Percentiles rank a stretch among this genome's conserved stretches.
phyloP scores from a whole-genome alignment of 2,329 filamentous ascomycete species.

The Venturiaceae sp. region DNA sequence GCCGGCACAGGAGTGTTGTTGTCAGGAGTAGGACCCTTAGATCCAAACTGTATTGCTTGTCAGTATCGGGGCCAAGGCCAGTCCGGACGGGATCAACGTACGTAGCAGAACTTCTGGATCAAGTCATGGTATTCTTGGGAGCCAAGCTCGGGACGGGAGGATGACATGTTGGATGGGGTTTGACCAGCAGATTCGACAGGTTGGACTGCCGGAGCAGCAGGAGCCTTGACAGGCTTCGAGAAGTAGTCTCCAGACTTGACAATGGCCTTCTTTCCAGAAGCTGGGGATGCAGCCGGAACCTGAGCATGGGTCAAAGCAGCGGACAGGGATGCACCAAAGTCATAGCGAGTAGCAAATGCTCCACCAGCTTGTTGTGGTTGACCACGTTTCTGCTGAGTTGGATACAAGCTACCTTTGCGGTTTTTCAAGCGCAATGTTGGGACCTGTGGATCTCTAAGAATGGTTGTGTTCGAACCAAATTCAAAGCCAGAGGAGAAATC shows the following conservation, averaged over 20 bases:
- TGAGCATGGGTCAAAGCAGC: slow-evolving; percentile 72
- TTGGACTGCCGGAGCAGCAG: slow-evolving; percentile 24
- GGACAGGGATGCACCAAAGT: slow-evolving; percentile 85
- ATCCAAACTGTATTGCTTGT: slow-evolving; percentile 6
- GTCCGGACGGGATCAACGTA: slow-evolving; percentile 52
- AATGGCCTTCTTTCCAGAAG: slow-evolving; percentile 39
- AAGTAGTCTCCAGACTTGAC: slow-evolving; percentile 11
- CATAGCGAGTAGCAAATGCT: slow-evolving; percentile 86
- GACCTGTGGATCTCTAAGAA: slow-evolving; percentile 49
- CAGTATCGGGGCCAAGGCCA: neutral
- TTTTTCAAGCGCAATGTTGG: slow-evolving; percentile 60
- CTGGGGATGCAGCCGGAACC: slow-evolving; percentile 25
- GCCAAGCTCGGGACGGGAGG: slow-evolving; percentile 59
- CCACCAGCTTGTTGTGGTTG: slow-evolving; percentile 31
- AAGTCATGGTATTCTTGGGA: slow-evolving; percentile 93
- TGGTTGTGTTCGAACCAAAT: slow-evolving; percentile 25
- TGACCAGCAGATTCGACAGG: slow-evolving; percentile 24
- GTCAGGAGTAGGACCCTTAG: slow-evolving; percentile 1
- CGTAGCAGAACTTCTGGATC: slow-evolving; percentile 99
- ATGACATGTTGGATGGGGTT: slow-evolving; percentile 45
- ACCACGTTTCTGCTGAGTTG: slow-evolving; percentile 26
- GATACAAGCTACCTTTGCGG: slow-evolving; percentile 44
- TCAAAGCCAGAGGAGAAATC: slow-evolving; percentile 54
- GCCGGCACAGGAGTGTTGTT: neutral
- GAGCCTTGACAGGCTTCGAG: slow-evolving; percentile 18